phyloP scores from a whole-genome alignment of 169 alveolate genomes.

The Plasmodium adleri region DNA sequence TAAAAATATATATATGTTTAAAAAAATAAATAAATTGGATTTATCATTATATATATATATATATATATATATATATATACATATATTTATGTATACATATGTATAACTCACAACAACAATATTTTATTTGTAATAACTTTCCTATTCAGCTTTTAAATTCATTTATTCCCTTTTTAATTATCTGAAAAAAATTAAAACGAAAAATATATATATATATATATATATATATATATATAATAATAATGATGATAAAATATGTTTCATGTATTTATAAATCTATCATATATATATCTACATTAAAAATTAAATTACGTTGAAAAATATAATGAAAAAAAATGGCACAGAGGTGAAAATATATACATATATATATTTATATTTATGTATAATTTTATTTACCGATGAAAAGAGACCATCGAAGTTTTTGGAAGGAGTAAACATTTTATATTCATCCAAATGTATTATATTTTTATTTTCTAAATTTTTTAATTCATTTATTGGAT shows the following conservation, averaged over 20 bases:
- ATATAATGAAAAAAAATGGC: not conserved
- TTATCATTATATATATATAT: no score
- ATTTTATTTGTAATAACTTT: no score
- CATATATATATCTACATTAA: not conserved
- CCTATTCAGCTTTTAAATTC: slow-evolving; percentile 49
- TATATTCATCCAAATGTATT: slow-evolving; percentile 74
- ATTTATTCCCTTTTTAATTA: slow-evolving; percentile 62
- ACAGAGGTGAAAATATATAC: not conserved
- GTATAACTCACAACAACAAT: not conserved
- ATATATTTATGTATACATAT: not conserved
- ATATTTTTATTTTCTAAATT: slow-evolving; percentile 65
- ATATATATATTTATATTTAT: not conserved
- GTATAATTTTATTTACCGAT: slow-evolving; percentile 46
- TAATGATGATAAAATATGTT: not conserved
- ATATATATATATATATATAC: no score
- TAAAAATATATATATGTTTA: no score
- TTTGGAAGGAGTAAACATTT: slow-evolving; percentile 72
- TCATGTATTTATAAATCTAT: not conserved
- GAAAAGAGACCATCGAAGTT: slow-evolving; percentile 70
- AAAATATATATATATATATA: not conserved
- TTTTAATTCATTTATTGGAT: slow-evolving; percentile 73
- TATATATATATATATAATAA: not conserved
- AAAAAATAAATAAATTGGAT: no score
- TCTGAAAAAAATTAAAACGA: slow-evolving; percentile 24
- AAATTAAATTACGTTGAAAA: no score